A percentile compares a stretch with the other conserved stretches of the same genome.
These are phyloP conservation scores for Backusella macrospora DNA, from an alignment of 192 early-diverging fungal species.

Conservation along the genomic window DNA sequence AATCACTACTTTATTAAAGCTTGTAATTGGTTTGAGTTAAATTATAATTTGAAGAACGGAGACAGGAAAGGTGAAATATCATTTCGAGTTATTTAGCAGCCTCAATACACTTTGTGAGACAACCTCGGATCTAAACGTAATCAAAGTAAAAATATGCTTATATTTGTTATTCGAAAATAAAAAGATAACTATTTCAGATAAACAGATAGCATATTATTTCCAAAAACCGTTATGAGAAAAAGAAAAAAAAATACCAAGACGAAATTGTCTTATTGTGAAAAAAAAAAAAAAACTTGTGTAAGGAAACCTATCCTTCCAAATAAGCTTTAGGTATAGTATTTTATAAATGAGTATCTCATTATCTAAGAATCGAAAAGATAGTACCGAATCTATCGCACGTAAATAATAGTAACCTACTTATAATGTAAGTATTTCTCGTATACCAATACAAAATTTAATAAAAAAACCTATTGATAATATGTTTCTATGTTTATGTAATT, in stretches of 20 bases:
- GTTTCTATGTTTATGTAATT: background rate
- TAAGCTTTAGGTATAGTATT: too few relatives aligned
- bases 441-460: background rate
- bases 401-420: background rate
- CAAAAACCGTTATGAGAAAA: background rate
- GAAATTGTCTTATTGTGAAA: background rate
- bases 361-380: background rate
- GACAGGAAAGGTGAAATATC: background rate
- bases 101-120: slow-evolving; percentile 9
- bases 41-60: background rate
- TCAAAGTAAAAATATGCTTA: background rate
- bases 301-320: background rate
- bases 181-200: background rate
- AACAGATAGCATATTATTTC: background rate
- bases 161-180: background rate
- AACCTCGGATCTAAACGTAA: background rate
- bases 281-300: background rate
- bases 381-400: background rate
- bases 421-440: background rate
- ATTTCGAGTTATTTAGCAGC: background rate
- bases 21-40: background rate
- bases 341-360: background rate
- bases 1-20: background rate
- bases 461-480: background rate
- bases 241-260: background rate